Conservation (phyloP, 176 grass and related monocot species). For the Paspalum vaginatum region DNA sequence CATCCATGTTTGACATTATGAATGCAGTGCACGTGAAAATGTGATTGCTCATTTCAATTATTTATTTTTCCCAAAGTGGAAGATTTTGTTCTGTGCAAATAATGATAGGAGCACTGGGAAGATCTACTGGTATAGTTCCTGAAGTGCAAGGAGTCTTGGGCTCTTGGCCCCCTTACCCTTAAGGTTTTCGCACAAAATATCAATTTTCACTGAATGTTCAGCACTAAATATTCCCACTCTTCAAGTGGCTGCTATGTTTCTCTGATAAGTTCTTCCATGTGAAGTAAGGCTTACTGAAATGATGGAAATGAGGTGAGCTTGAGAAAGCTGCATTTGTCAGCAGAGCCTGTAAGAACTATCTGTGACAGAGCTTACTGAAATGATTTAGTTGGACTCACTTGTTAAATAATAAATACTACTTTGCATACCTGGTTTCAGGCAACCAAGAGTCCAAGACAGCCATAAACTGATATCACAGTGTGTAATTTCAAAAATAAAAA, state of each 20-base stretch:
- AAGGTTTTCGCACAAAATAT: neutral
- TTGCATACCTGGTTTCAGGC: neutral
- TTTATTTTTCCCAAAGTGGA: neutral
- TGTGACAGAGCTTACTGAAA: neutral
- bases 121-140: neutral
- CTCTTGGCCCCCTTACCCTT: neutral
- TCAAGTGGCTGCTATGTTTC: neutral
- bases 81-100: neutral
- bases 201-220: neutral
- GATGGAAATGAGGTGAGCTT: neutral
- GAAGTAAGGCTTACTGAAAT: neutral
- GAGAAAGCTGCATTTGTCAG: neutral
- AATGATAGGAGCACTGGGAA: neutral
- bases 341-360: neutral
- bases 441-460: neutral
- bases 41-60: neutral
- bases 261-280: neutral
- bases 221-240: neutral
- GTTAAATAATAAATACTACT: neutral
- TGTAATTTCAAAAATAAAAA: neutral
- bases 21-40: neutral
- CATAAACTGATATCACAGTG: neutral
- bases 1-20: neutral
- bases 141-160: neutral
- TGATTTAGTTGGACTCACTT: neutral